These are phyloP conservation scores for Linum usitatissimum DNA, from an alignment of 345 rosid species.

Conservation along the genomic window DNA sequence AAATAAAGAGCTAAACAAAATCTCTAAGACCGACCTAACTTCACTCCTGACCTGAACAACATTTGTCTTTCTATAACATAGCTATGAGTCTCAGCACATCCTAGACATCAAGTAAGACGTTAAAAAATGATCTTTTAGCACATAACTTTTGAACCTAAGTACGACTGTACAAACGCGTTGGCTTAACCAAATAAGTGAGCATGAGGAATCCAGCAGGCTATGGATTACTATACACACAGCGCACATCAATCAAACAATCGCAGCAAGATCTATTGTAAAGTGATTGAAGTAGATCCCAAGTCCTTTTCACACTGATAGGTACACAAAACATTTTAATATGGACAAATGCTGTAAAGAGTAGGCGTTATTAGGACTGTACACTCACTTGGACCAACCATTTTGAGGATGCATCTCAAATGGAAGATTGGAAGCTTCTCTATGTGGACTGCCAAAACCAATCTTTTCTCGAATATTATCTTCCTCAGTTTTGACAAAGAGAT, in stretches of 20 bases:
- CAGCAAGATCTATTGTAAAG: neutral
- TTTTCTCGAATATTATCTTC: constrained; percentile 38
- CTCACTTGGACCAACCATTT: constrained; percentile 82
- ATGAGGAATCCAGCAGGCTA: no score
- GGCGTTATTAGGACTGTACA: constrained; percentile 13
- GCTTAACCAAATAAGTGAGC: no score
- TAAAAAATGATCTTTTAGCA: no score
- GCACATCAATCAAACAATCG: neutral
- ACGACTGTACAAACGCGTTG: no score
- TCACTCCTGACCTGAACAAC: neutral
- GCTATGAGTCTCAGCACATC: neutral
- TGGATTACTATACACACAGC: no score
- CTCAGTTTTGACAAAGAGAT: constrained; percentile 28
- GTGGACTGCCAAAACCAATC: constrained; percentile 41
- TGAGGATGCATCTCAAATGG: constrained; percentile 43
- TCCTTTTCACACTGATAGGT: no score
- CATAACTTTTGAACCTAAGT: no score
- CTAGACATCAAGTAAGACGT: no score
- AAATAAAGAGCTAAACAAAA: no score
- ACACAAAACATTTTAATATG: neutral
- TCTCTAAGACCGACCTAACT: neutral
- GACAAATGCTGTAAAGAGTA: neutral
- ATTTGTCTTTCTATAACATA: neutral
- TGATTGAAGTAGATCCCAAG: neutral
- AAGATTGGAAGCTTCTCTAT: constrained; percentile 35